These are phyloP conservation scores for Ganoderma leucocontextum DNA, from an alignment of 1,284 basidiomycete genomes.

Conservation along the genomic window DNA sequence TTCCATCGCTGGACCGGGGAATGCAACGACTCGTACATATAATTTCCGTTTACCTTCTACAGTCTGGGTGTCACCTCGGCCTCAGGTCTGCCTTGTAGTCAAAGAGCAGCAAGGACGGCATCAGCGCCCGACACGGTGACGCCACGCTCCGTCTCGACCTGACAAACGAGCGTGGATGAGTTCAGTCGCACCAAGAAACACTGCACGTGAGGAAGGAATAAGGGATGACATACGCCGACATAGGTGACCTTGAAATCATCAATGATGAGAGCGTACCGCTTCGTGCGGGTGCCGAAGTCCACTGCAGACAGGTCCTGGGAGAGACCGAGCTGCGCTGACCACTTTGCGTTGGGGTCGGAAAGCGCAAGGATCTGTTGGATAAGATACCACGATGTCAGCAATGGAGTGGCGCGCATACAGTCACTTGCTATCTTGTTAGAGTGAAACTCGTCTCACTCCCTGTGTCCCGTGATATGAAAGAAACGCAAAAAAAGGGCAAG, in stretches of 20 bases:
- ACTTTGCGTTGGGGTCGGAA: slow-evolving; percentile 69
- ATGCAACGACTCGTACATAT: background rate
- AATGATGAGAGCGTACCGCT: slow-evolving; percentile 75
- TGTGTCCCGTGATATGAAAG: background rate
- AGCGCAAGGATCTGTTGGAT: slow-evolving; percentile 58
- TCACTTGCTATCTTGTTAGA: background rate
- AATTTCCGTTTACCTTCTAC: background rate
- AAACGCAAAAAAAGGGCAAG: too few species aligned
- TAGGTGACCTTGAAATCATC: slow-evolving; percentile 77
- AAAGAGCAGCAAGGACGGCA: slow-evolving; percentile 56
- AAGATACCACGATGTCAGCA: background rate
- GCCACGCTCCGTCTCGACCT: slow-evolving; percentile 61
- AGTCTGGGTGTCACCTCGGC: background rate
- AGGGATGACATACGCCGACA: slow-evolving; percentile 54
- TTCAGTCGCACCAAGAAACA: background rate
- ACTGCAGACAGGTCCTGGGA: slow-evolving; percentile 66
- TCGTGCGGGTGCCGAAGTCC: slow-evolving; percentile 74
- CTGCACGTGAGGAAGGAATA: background rate
- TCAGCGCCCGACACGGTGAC: slow-evolving; percentile 77
- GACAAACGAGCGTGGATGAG: background rate
- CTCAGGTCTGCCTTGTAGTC: slow-evolving; percentile 17
- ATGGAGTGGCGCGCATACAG: background rate
- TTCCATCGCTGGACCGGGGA: background rate
- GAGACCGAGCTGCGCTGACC: slow-evolving; percentile 71
- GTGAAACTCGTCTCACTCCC: background rate